Evolutionary conservation across 768 basidiomycete genomes (phyloP), one percentile per base, ranked within the genome.

Genomic region (Hirschioporus abietinus): DNA sequence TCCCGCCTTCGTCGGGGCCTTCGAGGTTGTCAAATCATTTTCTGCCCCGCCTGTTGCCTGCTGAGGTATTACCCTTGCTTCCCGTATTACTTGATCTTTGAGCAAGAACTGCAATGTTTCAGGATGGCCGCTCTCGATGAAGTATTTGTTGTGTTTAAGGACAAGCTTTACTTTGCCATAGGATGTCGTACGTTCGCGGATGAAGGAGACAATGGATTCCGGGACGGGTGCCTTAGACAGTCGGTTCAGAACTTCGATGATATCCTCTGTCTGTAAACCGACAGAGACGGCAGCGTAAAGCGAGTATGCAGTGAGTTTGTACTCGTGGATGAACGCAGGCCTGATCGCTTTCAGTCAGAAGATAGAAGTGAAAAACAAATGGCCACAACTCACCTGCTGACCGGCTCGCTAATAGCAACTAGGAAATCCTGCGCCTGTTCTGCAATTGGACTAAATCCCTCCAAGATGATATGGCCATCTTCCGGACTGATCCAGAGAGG

Each of bases 151-250:
- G 83, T 99, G 92, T 76, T 99, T 99, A 70, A 99, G 81, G 7
- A 99, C 97, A 62, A 99, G 88, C 74, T 99, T 96, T 76, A 99
- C 93, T 80, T 99, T 99, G 64, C 97, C 97, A 72, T 98, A 99
- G 64, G 96, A 97, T 66, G 95, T 78, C 0, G 97, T 99, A 70
- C 96, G 92, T 68, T 93, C 91, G n/a, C n/a, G n/a, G n/a, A 99
- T 99, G 73, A 95, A 93, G 12, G 84, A 81, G 62, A 89, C 85
- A 70, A 99, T 93, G 60, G 84, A 85, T 93, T 89, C n/a, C 0
- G 97, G 95, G 7, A 99, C 91, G 1, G 96, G 96, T 10, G 97
- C 95, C 90, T 95, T 76, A 23, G 27, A 25, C 10, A 65, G 42
- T 63, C 90, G 86, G 74, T 93, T 92, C 68, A 93, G 80, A 59